Evolutionary conservation across 2,329 filamentous ascomycete species (phyloP).

Genomic region (Metarhizium anisopliae): DNA sequence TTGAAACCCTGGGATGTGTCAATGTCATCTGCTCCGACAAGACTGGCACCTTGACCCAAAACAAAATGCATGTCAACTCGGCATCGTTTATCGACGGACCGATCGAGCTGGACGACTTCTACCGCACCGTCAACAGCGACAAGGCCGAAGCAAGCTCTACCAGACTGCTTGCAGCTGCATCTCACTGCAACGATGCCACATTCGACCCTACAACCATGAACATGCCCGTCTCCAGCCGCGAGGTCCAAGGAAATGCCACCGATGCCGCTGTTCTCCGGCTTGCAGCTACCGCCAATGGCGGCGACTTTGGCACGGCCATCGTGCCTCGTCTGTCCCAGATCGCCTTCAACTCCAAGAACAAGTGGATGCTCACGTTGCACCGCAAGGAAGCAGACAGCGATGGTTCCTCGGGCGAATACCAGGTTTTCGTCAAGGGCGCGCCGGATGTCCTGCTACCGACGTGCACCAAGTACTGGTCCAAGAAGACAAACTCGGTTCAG

Average conservation of each 20-base stretch:
- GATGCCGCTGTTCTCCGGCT: constrained; percentile 33
- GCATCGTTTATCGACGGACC: constrained; percentile 27
- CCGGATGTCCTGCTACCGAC: constrained; percentile 38
- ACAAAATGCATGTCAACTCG: constrained; percentile 34
- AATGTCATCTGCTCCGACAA: constrained; percentile 35
- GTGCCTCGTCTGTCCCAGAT: constrained; percentile 28
- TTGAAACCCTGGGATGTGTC: constrained; percentile 34
- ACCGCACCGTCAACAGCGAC: constrained; percentile 10
- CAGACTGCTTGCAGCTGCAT: constrained; percentile 20
- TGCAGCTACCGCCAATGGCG: constrained; percentile 17
- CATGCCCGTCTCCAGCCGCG: constrained; percentile 24
- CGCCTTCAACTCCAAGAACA: constrained; percentile 42
- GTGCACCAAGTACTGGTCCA: constrained; percentile 27
- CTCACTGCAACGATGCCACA: constrained; percentile 32
- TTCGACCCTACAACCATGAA: constrained; percentile 29
- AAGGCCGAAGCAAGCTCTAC: constrained; percentile 7
- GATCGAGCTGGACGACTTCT: constrained; percentile 17
- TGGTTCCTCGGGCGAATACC: constrained; percentile 19
- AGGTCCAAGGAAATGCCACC: constrained; percentile 32
- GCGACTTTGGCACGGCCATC: constrained; percentile 11
- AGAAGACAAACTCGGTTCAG: constrained; percentile 19
- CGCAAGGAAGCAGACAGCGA: constrained; percentile 12
- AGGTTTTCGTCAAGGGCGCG: constrained; percentile 43
- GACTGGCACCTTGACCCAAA: constrained; percentile 33
- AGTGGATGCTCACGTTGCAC: constrained; percentile 37